phyloP scores from a whole-genome alignment of 192 early-diverging fungal species.

The Coemansia sp. region DNA sequence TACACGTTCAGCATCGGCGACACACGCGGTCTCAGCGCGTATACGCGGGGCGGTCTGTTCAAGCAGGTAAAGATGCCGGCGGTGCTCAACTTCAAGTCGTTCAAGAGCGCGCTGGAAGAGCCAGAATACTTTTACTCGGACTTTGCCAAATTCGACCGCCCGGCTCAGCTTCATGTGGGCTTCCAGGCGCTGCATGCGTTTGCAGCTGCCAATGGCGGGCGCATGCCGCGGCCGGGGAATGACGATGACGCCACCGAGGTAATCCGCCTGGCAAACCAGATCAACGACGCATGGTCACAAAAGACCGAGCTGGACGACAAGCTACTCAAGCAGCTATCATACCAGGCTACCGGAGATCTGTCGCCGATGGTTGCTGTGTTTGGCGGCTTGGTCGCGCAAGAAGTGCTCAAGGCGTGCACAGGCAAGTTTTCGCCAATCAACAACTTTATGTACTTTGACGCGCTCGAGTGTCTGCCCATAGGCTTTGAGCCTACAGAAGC shows the following conservation, averaged over 20 bases:
- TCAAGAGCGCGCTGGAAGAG: conserved; percentile 70
- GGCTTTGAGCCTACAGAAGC: conserved; percentile 66
- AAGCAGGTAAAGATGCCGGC: conserved; percentile 95
- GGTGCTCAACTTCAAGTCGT: conserved; percentile 71
- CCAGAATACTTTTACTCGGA: conserved; percentile 90
- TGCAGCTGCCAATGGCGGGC: conserved; percentile 58
- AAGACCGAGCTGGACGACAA: conserved; percentile 84
- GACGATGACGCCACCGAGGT: conserved; percentile 85
- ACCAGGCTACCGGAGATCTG: conserved; percentile 85
- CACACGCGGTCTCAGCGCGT: conserved; percentile 70
- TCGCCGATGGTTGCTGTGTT: conserved; percentile 95
- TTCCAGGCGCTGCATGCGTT: conserved; percentile 96
- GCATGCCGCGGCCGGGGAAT: conserved; percentile 82
- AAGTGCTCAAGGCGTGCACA: conserved; percentile 97
- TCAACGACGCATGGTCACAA: conserved; percentile 68
- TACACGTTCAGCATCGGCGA: conserved; percentile 98
- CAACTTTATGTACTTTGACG: conserved; percentile 96
- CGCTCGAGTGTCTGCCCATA: conserved; percentile 91
- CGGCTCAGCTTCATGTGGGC: conserved; percentile 83
- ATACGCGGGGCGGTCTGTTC: conserved; percentile 86
- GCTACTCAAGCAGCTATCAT: conserved; percentile 83
- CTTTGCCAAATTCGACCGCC: conserved; percentile 98
- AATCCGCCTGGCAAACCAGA: conserved; percentile 65
- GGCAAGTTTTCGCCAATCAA: conserved; percentile 93
- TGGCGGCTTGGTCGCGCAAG: conserved; percentile 96